These are phyloP conservation scores for Boletus semigastroideus DNA, from an alignment of 1,284 basidiomycete genomes.

Conservation along the genomic window DNA sequence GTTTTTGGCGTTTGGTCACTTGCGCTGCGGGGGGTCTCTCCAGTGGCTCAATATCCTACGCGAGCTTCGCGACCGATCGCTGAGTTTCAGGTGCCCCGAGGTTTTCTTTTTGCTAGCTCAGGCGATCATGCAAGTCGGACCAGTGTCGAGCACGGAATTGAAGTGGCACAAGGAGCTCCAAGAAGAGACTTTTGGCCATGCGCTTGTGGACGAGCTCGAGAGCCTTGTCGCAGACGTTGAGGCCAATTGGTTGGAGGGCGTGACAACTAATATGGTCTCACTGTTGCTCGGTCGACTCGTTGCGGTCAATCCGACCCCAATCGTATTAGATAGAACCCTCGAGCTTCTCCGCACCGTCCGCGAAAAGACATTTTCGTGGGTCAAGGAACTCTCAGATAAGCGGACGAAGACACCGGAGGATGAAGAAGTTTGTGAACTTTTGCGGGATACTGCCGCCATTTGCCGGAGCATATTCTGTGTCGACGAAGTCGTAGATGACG, in stretches of 20 bases:
- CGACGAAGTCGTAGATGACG: constrained; percentile 12
- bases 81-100: too few relatives aligned
- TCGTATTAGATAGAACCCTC: too few relatives aligned
- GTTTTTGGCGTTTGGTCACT: too few relatives aligned
- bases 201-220: constrained; percentile 34
- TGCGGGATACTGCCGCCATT: constrained; percentile 37
- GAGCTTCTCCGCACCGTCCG: constrained; percentile 22
- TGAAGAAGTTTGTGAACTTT: constrained; percentile 23
- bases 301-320: constrained; percentile 12
- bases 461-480: constrained; percentile 45
- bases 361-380: constrained; percentile 37
- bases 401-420: constrained; percentile 23
- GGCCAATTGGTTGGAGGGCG: constrained; percentile 44
- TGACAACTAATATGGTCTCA: constrained; percentile 37
- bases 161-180: too few relatives aligned
- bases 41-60: too few relatives aligned
- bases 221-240: constrained; percentile 29
- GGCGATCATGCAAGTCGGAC: too few relatives aligned
- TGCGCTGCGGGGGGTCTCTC: too few relatives aligned
- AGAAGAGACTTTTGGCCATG: not conserved
- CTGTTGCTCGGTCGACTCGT: constrained; percentile 38
- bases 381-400: constrained; percentile 28
- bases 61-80: too few relatives aligned
- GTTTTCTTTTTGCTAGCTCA: too few relatives aligned
- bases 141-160: too few relatives aligned